phyloP scores from a whole-genome alignment of 2,329 filamentous ascomycete species.

The Chaetomium sp. region DNA sequence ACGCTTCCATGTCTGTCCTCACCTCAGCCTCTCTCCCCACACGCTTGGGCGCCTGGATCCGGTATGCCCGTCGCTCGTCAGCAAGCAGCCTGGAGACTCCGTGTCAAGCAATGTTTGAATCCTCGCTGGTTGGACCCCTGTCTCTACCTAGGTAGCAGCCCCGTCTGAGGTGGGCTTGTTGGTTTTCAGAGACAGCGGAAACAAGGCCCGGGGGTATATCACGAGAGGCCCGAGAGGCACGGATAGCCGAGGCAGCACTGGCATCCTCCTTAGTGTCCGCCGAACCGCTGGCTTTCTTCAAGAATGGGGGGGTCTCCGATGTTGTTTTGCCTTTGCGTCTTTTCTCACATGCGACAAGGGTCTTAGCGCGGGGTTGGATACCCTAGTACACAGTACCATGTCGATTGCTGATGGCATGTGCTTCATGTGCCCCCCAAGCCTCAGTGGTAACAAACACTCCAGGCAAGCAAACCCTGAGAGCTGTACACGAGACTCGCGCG shows the following conservation, averaged over 20 bases:
- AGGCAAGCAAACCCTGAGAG: neutral
- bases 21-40: constrained; percentile 2
- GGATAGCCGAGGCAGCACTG: constrained; percentile 30
- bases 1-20: constrained; percentile 13
- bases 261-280: constrained; percentile 14
- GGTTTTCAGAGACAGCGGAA: constrained; percentile 5
- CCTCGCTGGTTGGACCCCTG: constrained; percentile 1
- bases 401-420: constrained; percentile 23
- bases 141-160: neutral
- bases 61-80: neutral
- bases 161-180: neutral
- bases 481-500: neutral
- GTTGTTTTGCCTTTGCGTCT: neutral
- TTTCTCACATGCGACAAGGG: constrained; percentile 9
- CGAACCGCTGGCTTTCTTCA: constrained; percentile 8
- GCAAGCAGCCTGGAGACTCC: too few species aligned
- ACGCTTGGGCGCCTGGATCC: neutral
- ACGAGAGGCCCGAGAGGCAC: constrained; percentile 26
- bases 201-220: constrained; percentile 24
- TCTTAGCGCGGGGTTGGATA: neutral
- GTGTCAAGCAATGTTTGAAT: neutral
- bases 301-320: neutral
- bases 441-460: neutral
- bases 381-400: neutral
- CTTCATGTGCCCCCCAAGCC: constrained; percentile 22